Conservation (phyloP, 139 green algal genomes). For the Volvox reticuliferus region DNA sequence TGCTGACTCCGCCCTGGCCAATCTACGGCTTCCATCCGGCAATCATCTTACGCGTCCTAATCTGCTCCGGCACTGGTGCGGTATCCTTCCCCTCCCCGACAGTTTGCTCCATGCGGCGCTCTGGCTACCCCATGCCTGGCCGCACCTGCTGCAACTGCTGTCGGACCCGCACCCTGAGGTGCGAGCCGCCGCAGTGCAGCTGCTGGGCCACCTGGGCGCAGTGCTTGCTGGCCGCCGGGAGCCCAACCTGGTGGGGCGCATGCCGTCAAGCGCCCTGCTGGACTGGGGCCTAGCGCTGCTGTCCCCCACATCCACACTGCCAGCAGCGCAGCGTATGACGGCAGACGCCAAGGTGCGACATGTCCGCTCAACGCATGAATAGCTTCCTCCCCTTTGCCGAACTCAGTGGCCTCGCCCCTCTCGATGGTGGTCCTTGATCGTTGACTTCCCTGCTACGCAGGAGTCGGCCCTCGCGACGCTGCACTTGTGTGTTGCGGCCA, state of each 20-base stretch:
- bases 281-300: constrained; percentile 34
- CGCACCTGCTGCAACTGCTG: constrained; percentile 41
- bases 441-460: background rate
- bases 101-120: background rate
- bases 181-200: constrained; percentile 5
- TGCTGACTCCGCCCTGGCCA: no score
- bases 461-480: constrained; percentile 19
- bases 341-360: background rate
- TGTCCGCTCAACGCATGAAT: no score
- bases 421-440: no score
- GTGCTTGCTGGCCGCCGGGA: background rate
- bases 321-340: constrained; percentile 17
- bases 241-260: constrained; percentile 4
- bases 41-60: background rate
- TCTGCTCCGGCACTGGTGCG: no score
- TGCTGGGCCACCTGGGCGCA: constrained; percentile 22
- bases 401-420: no score
- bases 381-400: no score
- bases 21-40: no score
- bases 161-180: constrained; percentile 4
- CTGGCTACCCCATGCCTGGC: constrained; percentile 35
- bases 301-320: background rate
- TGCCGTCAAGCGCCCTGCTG: constrained; percentile 28
- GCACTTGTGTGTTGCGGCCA: background rate
- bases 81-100: background rate